Percentiles rank a stretch among this genome's conserved stretches.
Evolutionary conservation across 1,139 yeast genomes (phyloP).

Genomic region (Saccharomycopsis hybrid): DNA sequence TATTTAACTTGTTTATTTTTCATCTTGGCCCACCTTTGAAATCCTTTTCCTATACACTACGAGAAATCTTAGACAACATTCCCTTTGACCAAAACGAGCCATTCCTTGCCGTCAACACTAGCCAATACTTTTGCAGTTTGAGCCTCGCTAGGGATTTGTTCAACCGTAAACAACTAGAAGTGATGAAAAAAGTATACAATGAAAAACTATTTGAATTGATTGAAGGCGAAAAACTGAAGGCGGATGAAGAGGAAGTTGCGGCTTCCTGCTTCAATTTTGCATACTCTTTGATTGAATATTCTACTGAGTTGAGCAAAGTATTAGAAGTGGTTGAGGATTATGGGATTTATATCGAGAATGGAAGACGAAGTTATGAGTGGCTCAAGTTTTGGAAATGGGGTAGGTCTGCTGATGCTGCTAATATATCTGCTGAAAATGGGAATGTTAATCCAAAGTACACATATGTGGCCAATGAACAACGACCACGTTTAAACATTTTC

Average conservation of each 20-base stretch:
- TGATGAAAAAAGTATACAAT: constrained; percentile 52
- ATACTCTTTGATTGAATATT: constrained; percentile 55
- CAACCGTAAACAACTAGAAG: constrained; percentile 48
- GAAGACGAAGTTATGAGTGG: constrained; percentile 40
- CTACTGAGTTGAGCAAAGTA: constrained; percentile 48
- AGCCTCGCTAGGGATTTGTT: constrained; percentile 47
- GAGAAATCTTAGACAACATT: constrained; percentile 52
- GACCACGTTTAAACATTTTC: constrained; percentile 2
- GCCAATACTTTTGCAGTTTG: constrained; percentile 40
- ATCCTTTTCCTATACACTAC: constrained; percentile 58
- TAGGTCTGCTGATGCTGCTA: not conserved
- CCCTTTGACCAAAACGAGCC: constrained; percentile 44
- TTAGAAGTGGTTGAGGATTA: constrained; percentile 42
- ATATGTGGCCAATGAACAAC: not conserved
- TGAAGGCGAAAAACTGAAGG: constrained; percentile 30
- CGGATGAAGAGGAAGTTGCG: constrained; percentile 74
- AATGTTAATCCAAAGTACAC: not conserved
- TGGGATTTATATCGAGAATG: constrained; percentile 28
- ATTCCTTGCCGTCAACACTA: constrained; percentile 31
- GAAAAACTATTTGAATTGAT: constrained; percentile 45
- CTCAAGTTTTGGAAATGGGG: constrained; percentile 39
- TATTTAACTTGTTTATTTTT: constrained; percentile 60
- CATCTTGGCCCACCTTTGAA: constrained; percentile 69
- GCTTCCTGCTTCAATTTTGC: constrained; percentile 83
- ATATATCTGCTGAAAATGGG: not conserved